Evolutionary conservation across 441 rosid genomes (phyloP).

Genomic region (Viola pubescens): DNA sequence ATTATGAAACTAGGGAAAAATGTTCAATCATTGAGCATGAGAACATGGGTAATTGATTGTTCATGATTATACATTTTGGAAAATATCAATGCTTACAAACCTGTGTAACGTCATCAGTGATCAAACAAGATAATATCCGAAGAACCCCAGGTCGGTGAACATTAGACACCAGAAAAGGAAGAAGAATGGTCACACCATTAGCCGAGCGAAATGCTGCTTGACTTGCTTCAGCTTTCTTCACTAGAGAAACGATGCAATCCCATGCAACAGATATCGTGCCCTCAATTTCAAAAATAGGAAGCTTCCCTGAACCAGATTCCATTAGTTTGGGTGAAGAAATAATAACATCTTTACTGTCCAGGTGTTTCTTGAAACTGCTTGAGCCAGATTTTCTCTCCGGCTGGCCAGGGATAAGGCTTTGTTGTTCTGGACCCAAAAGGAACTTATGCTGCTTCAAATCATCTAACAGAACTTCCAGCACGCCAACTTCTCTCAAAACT

Average conservation of each 20-base stretch:
- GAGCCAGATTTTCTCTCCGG: constrained; percentile 67
- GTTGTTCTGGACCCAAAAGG: constrained; percentile 72
- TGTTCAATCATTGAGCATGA: not conserved
- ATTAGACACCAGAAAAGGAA: constrained; percentile 79
- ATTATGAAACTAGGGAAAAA: not conserved
- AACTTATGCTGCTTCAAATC: constrained; percentile 96
- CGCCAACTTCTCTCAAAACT: constrained; percentile 98
- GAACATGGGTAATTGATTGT: not conserved
- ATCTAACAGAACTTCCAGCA: constrained; percentile 88
- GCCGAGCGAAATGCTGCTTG: constrained; percentile 90
- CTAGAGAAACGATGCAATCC: constrained; percentile 93
- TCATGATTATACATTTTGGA: not conserved
- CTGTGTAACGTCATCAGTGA: constrained; percentile 85
- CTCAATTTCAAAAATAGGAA: constrained; percentile 84
- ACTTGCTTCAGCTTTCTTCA: constrained; percentile 94
- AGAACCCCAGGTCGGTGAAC: constrained; percentile 94
- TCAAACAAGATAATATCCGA: constrained; percentile 86
- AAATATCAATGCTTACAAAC: constrained; percentile 32
- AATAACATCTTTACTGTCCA: constrained; percentile 74
- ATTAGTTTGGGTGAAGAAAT: constrained; percentile 87
- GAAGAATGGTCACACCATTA: constrained; percentile 79
- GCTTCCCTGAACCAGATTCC: constrained; percentile 75
- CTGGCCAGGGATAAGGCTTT: constrained; percentile 35
- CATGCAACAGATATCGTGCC: constrained; percentile 78
- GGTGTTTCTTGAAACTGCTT: constrained; percentile 81